These are phyloP conservation scores for Themeda triandra DNA, from an alignment of 176 grass and related monocot species.

Conservation along the genomic window DNA sequence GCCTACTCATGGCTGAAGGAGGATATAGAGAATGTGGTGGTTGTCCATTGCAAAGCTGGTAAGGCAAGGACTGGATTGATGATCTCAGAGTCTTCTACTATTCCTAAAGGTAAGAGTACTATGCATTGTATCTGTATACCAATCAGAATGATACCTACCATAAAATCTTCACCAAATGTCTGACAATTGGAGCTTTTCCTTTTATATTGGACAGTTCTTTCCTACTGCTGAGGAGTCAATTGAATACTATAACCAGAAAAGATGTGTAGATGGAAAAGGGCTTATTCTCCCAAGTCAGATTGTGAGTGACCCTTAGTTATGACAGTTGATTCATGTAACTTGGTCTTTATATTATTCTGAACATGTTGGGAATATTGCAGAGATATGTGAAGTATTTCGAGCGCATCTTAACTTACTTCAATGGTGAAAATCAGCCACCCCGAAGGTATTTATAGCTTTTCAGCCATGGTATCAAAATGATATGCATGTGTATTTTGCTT, in stretches of 20 bases:
- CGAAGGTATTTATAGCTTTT: constrained; percentile 56
- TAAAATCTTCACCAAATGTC: neutral
- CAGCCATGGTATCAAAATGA: constrained; percentile 16
- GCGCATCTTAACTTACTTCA: constrained; percentile 78
- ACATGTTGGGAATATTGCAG: constrained; percentile 45
- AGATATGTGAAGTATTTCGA: constrained; percentile 99
- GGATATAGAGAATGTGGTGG: constrained; percentile 99
- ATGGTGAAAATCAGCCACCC: constrained; percentile 91
- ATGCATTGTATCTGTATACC: constrained; percentile 10
- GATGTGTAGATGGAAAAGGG: constrained; percentile 95
- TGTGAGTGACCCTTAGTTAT: constrained; percentile 64
- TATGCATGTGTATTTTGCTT: constrained; percentile 11
- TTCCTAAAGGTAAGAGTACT: constrained; percentile 78
- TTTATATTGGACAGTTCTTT: constrained; percentile 66
- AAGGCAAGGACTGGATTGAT: constrained; percentile 96
- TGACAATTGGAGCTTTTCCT: neutral
- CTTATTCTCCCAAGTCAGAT: constrained; percentile 99
- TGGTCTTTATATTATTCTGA: constrained; percentile 27
- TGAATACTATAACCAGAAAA: constrained; percentile 99
- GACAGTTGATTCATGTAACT: neutral
- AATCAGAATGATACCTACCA: neutral
- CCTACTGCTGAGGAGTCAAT: constrained; percentile 97
- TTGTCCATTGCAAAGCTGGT: constrained; percentile 98
- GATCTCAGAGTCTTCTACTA: constrained; percentile 94
- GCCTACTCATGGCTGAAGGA: constrained; percentile 99